A percentile compares a stretch with the other conserved stretches of the same genome.
phyloP scores from a whole-genome alignment of 345 rosid genomes.

The Arabis hirsuta region DNA sequence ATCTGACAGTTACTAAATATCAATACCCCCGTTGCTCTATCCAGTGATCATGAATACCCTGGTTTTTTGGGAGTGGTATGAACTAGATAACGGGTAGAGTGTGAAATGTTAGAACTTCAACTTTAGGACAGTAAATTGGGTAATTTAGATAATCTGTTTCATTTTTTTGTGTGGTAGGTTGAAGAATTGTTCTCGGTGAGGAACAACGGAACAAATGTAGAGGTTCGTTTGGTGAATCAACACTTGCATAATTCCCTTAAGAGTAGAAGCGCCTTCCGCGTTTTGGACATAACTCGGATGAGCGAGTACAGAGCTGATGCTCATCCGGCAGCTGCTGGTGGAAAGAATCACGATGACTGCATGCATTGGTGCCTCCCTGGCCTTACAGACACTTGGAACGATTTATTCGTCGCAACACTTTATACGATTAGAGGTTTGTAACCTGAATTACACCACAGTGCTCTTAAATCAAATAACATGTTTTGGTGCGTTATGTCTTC shows the following conservation, averaged over 20 bases:
- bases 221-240: constrained; percentile 67
- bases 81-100: neutral
- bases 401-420: constrained; percentile 54
- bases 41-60: neutral
- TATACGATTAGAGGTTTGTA: constrained; percentile 12
- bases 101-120: neutral
- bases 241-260: constrained; percentile 58
- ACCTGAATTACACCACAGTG: neutral
- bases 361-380: constrained; percentile 99
- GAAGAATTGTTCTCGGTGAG: constrained; percentile 69
- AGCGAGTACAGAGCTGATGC: constrained; percentile 96
- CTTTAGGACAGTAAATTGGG: neutral
- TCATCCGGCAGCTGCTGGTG: constrained; percentile 82
- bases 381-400: constrained; percentile 84
- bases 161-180: constrained; percentile 48
- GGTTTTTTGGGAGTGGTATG: neutral
- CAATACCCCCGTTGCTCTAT: neutral
- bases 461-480: constrained; percentile 3
- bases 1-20: neutral
- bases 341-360: constrained; percentile 88
- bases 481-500: constrained; percentile 11
- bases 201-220: constrained; percentile 78
- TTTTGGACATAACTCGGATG: constrained; percentile 75
- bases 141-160: neutral
- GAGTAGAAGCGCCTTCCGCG: constrained; percentile 58